Evolutionary conservation across 495 filamentous ascomycete species (phyloP).

Genomic region (Trypethelium eluteriae): DNA sequence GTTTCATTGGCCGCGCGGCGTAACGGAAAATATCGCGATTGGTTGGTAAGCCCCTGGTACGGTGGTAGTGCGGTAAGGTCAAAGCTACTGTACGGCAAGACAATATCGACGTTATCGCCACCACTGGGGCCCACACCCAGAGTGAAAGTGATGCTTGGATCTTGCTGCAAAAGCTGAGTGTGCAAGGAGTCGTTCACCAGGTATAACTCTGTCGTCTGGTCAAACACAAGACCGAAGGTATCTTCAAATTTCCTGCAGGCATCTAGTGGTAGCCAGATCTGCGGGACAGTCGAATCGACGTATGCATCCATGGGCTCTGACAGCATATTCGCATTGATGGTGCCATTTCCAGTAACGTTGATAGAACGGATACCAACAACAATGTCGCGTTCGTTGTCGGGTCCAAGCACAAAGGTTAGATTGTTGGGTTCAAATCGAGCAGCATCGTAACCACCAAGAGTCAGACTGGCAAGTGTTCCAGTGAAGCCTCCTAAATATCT

Average conservation of each 20-base stretch:
- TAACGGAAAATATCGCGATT: constrained; percentile 33
- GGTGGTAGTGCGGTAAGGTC: constrained; percentile 29
- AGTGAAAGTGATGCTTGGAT: constrained; percentile 31
- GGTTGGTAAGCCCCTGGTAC: constrained; percentile 19
- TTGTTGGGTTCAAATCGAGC: constrained; percentile 27
- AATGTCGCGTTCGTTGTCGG: constrained; percentile 28
- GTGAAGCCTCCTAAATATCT: constrained; percentile 19
- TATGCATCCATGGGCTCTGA: constrained; percentile 25
- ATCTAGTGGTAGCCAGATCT: constrained; percentile 34
- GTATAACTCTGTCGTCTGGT: constrained; percentile 29
- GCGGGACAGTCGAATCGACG: constrained; percentile 30
- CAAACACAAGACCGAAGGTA: constrained; percentile 32
- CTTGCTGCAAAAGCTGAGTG: constrained; percentile 23
- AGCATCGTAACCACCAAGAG: constrained; percentile 34
- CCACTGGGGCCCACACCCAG: constrained; percentile 23
- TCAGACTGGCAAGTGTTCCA: constrained; percentile 31
- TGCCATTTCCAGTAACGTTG: constrained; percentile 21
- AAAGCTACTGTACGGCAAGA: constrained; percentile 33
- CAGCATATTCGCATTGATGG: constrained; percentile 24
- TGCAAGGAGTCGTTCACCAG: constrained; percentile 32
- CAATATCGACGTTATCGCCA: constrained; percentile 24
- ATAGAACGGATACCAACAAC: constrained; percentile 31
- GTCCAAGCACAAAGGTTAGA: constrained; percentile 25
- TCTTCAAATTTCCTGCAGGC: constrained; percentile 31
- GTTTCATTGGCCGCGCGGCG: constrained; percentile 28